Evolutionary conservation across 306 rosid species (phyloP).

Genomic region (Cucurbita ficifolia): DNA sequence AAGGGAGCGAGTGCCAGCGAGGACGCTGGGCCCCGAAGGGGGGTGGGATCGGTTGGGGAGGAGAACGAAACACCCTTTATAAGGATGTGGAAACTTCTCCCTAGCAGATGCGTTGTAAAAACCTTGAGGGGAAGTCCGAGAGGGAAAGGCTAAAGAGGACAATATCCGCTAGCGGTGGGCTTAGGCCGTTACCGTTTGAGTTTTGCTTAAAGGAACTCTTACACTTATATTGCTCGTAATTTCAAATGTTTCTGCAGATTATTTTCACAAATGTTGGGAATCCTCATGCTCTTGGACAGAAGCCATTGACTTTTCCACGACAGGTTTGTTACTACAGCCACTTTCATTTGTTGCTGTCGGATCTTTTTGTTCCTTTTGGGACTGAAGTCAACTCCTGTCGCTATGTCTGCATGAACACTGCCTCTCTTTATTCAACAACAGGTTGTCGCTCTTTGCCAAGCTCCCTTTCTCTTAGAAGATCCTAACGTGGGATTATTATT

Average conservation of each 20-base stretch:
- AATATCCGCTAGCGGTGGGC: too few relatives aligned
- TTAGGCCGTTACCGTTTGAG: too few relatives aligned
- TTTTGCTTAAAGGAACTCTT: background rate
- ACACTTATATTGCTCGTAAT: background rate
- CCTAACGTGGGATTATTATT: constrained; percentile 83
- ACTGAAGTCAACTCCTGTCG: background rate
- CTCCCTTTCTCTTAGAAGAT: constrained; percentile 92
- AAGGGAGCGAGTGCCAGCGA: too few relatives aligned
- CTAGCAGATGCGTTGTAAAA: too few relatives aligned
- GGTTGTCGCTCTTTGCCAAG: constrained; percentile 99
- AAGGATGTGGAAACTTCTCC: too few relatives aligned
- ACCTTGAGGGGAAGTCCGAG: too few relatives aligned
- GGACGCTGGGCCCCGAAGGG: too few relatives aligned
- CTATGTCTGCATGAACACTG: background rate
- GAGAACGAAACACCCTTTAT: too few relatives aligned
- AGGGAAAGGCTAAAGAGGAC: too few relatives aligned
- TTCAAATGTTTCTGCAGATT: constrained; percentile 40
- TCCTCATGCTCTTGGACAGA: constrained; percentile 98
- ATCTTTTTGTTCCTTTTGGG: background rate
- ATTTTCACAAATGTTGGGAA: constrained; percentile 98
- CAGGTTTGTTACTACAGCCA: constrained; percentile 40
- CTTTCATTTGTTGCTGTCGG: constrained; percentile 9
- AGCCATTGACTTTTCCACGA: constrained; percentile 92
- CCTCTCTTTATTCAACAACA: constrained; percentile 16
- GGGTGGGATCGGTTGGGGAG: too few relatives aligned